Percentiles rank a stretch among this genome's conserved stretches.
Evolutionary conservation across 1,284 basidiomycete genomes (phyloP).

Genomic region (Phellopilus nigrolimitatus): DNA sequence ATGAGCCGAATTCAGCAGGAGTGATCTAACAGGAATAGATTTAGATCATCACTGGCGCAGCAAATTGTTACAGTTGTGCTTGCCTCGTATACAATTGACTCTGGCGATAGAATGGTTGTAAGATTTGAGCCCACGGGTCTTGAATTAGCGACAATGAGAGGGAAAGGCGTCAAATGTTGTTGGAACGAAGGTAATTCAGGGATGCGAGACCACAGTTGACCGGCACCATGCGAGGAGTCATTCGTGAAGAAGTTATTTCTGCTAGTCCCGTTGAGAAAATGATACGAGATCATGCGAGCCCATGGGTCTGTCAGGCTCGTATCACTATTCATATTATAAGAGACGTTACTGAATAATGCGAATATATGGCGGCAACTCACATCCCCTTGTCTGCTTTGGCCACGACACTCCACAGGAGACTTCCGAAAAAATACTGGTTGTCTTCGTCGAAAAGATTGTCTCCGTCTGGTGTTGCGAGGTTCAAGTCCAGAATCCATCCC

Average conservation of each 20-base stretch:
- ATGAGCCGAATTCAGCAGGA: slow-evolving; percentile 62
- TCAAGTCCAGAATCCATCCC: slow-evolving; percentile 58
- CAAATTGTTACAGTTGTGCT: slow-evolving; percentile 14
- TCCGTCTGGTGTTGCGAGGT: slow-evolving; percentile 49
- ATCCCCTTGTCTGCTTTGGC: slow-evolving; percentile 52
- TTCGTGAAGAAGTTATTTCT: slow-evolving; percentile 54
- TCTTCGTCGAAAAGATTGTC: slow-evolving; percentile 36
- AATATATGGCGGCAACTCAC: slow-evolving; percentile 33
- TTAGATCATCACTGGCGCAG: neutral
- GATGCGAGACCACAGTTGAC: slow-evolving; percentile 58
- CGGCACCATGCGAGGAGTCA: slow-evolving; percentile 53
- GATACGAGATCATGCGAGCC: slow-evolving; percentile 58
- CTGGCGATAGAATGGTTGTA: slow-evolving; percentile 36
- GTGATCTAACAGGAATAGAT: slow-evolving; percentile 40
- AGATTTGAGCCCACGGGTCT: slow-evolving; percentile 41
- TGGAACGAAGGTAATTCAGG: slow-evolving; percentile 41
- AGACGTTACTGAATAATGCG: neutral
- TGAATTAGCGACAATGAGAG: slow-evolving; percentile 52
- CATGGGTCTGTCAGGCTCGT: slow-evolving; percentile 59
- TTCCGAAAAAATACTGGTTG: slow-evolving; percentile 56
- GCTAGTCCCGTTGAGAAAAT: slow-evolving; percentile 59
- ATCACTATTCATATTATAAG: slow-evolving; percentile 35
- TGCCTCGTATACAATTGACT: slow-evolving; percentile 57
- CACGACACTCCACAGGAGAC: slow-evolving; percentile 50
- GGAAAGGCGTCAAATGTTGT: slow-evolving; percentile 45